Conservation (phyloP, 2,329 filamentous ascomycete genomes). For the Davidsoniella neocaledoniae region DNA sequence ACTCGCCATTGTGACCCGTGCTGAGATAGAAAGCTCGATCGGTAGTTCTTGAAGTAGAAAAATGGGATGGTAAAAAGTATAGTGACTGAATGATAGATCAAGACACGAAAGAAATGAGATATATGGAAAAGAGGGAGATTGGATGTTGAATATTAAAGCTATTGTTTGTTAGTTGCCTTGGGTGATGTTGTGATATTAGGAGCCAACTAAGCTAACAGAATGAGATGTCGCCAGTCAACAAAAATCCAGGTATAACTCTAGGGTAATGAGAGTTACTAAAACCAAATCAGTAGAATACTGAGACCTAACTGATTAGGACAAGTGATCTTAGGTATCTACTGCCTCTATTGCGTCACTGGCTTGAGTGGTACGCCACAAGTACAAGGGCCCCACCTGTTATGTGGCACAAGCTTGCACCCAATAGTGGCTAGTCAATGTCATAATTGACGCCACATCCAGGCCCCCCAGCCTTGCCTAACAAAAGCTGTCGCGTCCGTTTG, state of each 20-base stretch:
- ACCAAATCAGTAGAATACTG: background rate
- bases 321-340: background rate
- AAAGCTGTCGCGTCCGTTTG: conserved; percentile 10
- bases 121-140: background rate
- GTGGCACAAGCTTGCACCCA: background rate
- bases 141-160: background rate
- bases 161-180: background rate
- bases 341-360: background rate
- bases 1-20: conserved; percentile 25
- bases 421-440: background rate
- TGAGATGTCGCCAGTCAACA: too few species aligned
- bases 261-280: background rate
- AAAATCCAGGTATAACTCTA: too few species aligned
- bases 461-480: conserved; percentile 2
- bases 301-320: background rate
- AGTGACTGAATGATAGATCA: background rate
- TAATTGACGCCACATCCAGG: background rate
- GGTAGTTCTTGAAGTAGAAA: background rate
- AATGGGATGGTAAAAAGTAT: background rate
- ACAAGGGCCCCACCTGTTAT: background rate
- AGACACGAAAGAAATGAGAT: background rate
- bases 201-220: too few species aligned
- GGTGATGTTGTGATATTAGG: too few species aligned
- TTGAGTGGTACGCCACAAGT: background rate
- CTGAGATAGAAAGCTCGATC: background rate